These are phyloP conservation scores for Psilocybe tampanensis DNA, from an alignment of 768 basidiomycete species.

Conservation along the genomic window DNA sequence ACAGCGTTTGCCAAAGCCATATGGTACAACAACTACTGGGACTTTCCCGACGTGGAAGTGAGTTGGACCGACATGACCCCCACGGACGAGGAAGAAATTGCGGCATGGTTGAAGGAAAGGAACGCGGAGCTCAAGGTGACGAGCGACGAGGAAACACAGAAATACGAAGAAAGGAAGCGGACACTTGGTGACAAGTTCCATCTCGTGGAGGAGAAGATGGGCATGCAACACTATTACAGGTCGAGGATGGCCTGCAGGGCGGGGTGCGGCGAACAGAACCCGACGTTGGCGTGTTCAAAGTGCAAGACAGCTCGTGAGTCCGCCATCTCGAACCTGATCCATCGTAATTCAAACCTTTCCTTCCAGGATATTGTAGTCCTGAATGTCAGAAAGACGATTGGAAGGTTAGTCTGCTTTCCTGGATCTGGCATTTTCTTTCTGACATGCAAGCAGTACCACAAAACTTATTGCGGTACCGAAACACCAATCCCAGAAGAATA, in stretches of 20 bases:
- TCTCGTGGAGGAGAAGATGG: slow-evolving; percentile 4
- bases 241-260: slow-evolving; percentile 20
- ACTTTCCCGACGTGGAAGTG: slow-evolving; percentile 14
- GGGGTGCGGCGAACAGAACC: slow-evolving; percentile 25
- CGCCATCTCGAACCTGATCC: neutral
- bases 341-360: neutral
- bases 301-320: slow-evolving; percentile 24
- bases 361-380: slow-evolving; percentile 22
- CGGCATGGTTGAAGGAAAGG: slow-evolving; percentile 16
- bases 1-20: slow-evolving; percentile 23
- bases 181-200: neutral
- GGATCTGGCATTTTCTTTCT: neutral
- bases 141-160: neutral
- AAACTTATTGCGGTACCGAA: slow-evolving; percentile 18
- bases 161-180: slow-evolving; percentile 6
- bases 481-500: slow-evolving; percentile 10
- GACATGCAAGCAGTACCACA: slow-evolving; percentile 19
- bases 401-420: slow-evolving; percentile 17
- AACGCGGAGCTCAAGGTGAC: slow-evolving; percentile 3
- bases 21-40: slow-evolving; percentile 23
- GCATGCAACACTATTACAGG: slow-evolving; percentile 8
- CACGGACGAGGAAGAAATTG: slow-evolving; percentile 16
- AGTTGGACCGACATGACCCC: slow-evolving; percentile 26
- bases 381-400: slow-evolving; percentile 27
- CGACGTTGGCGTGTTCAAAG: slow-evolving; percentile 21